Base-by-base conservation (phyloP, 805 yeast species). In the Torulaspora maleeae region DNA sequence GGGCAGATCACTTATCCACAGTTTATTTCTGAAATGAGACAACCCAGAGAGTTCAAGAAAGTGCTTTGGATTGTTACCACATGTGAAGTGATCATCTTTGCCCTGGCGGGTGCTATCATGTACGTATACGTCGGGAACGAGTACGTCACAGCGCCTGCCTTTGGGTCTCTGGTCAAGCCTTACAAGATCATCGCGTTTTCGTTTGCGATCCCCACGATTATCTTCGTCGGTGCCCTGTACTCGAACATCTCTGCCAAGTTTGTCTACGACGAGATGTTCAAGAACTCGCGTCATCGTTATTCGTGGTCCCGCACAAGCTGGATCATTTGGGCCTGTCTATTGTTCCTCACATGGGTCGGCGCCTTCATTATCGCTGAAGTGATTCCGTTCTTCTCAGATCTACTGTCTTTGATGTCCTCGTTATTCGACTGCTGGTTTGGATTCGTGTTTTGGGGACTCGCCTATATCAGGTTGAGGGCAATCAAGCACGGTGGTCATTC, bases 391-490 rank as follows among this genome's bases (percentile, higher is more conserved):
- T 79, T 79, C 61, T 71, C 77, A 22, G 83, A 78, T 53, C 61
- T 79, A 48, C 65, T 79, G 27, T 71, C 81, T 3, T 63, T 79
- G 53, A 78, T 79, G 82, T 74, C 78, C 11, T 78, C 84, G 2
- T 64, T 79, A 41, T 79, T 79, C 54, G 83, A 79, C 59, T 78
- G 83, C 58, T 79, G 82, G 80, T 79, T 79, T 52, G 83, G 83
- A 0, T 79, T 77, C 53, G 76, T 78, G 5, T 79, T 78, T 53
- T 79, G 83, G 83, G 77, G 81, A 12, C 72, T 76, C 25, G 83
- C 83, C 0, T 79, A 60, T 59, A 71, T 76, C 56, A 70, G 73
- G 53, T 63, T 77, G 51, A 69, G 68, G 49, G 63, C 65, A 41
- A 62, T 61, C n/a, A 60, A 63, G 27, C 58, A 61, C 38, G 63